Evolutionary conservation across 257 asterid genomes (phyloP), one percentile per base, ranked within the genome.

Genomic region (Ophiorrhiza pumila): DNA sequence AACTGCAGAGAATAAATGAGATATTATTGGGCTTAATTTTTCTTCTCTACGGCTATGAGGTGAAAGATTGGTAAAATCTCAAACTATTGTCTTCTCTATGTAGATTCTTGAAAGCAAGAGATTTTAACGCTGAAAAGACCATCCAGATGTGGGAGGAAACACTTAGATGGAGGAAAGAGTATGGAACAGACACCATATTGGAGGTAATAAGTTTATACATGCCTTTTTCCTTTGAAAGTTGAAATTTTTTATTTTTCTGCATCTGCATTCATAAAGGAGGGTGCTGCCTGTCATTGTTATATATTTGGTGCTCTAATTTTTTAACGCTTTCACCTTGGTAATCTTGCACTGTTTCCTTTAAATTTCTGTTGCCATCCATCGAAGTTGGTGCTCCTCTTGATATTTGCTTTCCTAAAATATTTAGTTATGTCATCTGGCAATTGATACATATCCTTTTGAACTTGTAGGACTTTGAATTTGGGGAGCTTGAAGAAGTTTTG

Each of bases 101-200:
- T 82, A 94, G 98, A 77, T 94, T 94, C 79, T 69, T 91, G 83
- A 94, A 94, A 88, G 96, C 97, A 37, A 88, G 95, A 80, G 96
- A 91, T 71, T 89, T 93, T 50, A 66, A 86, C 83, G 73, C 83
- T 58, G 86, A 84, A 42, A 85, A 82, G 75, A 89, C 97, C 76
- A 80, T 88, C 66, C 89, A 79, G 69, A 91, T 88, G 96, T 94
- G 98, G 98, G 96, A 91, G 81, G 97, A 91, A 75, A 89, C 91
- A 97, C 96, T 94, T 76, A 87, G 77, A 59, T 94, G 98, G 98
- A 89, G 98, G 81, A 87, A 71, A 80, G 96, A 85, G 80, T 90
- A 59, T 76, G 96, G 97, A 50, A 74, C 96, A 22, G 98, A 94
- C 90, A 87, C 95, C 81, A 86, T 94, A 64, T 77, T 91, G 85